Conservation (phyloP, 179 eudicot genomes). For the Actinidia arguta region DNA sequence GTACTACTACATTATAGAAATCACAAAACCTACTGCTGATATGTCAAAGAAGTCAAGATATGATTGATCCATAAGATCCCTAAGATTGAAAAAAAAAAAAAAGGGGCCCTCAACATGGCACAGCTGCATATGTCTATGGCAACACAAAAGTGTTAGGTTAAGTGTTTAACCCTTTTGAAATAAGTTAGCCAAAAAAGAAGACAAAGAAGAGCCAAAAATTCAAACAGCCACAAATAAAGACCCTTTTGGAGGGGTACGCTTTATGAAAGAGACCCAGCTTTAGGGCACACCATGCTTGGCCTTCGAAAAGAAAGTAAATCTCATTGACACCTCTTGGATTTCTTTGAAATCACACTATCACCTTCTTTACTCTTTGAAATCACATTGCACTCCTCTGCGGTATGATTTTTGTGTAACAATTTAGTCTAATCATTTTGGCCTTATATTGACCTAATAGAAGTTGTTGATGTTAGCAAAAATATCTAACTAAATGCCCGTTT, state of each 20-base stretch:
- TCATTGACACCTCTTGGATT: too few relatives aligned
- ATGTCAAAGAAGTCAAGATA: neutral
- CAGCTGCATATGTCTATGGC: neutral
- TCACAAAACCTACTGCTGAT: too few relatives aligned
- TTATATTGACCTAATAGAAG: too few relatives aligned
- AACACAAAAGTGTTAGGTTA: neutral
- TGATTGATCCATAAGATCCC: neutral
- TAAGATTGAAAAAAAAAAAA: neutral
- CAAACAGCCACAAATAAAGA: slow-evolving; percentile 9
- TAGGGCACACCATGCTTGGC: neutral
- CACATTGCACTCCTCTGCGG: too few relatives aligned
- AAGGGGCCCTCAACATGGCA: neutral
- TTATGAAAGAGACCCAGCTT: neutral
- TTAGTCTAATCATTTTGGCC: too few relatives aligned
- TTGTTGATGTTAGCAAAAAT: too few relatives aligned
- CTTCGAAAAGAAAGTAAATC: neutral
- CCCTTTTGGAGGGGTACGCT: slow-evolving; percentile 3
- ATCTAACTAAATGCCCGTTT: too few relatives aligned
- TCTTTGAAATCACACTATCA: too few relatives aligned
- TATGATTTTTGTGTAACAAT: too few relatives aligned
- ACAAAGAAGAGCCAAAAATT: slow-evolving; percentile 8
- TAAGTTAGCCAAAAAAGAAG: neutral
- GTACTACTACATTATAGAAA: too few relatives aligned
- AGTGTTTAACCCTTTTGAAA: slow-evolving; percentile 10
- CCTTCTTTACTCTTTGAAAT: too few relatives aligned